Evolutionary conservation across 768 basidiomycete genomes (phyloP), one percentile per base, ranked within the genome.

Genomic region (Phallus indusiatus): DNA sequence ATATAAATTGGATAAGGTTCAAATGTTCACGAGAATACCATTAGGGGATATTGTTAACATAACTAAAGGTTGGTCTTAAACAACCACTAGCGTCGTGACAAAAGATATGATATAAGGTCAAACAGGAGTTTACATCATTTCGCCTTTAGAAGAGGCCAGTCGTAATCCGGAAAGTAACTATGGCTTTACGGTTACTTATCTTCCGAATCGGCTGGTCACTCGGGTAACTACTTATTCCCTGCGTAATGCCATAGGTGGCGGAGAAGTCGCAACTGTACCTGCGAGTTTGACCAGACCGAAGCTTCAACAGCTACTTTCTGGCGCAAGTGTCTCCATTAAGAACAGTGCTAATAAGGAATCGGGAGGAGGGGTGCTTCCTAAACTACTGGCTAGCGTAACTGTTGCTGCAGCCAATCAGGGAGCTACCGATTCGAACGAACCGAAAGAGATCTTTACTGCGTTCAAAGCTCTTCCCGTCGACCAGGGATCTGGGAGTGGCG

Each of bases 111-210:
- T 42, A 42, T 42, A 2, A 2, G 20, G 56, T 37, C 58, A 22
- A 46, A 5, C 56, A 94, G 94, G 94, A n/a, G 84, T 90, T 49
- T 99, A 98, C 68, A 97, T 98, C 61, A 73, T 97, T 47, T 96
- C 94, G 1, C 86, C 94, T 1, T 76, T 98, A 1, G 92, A 97
- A 71, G 92, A 95, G 69, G 84, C 90, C 0, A 92, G 90, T 64
- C 83, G 94, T 16, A 91, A 96, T 69, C 82, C 88, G 0, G 68
- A 76, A 18, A 91, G 97, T 73, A 97, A 97, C 67, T 85, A 85
- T 47, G 95, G 96, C 0, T 91, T 98, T 68, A 70, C 84, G 2
- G 70, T 98, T 53, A 79, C 80, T n/a, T 99, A 90, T 86, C 77
- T 80, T 42, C 82, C 82, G 49, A 74, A 79, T 1, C 77, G 85